These are phyloP conservation scores for Pseudozyma thailandica DNA, from an alignment of 1,284 basidiomycete species.

Conservation along the genomic window DNA sequence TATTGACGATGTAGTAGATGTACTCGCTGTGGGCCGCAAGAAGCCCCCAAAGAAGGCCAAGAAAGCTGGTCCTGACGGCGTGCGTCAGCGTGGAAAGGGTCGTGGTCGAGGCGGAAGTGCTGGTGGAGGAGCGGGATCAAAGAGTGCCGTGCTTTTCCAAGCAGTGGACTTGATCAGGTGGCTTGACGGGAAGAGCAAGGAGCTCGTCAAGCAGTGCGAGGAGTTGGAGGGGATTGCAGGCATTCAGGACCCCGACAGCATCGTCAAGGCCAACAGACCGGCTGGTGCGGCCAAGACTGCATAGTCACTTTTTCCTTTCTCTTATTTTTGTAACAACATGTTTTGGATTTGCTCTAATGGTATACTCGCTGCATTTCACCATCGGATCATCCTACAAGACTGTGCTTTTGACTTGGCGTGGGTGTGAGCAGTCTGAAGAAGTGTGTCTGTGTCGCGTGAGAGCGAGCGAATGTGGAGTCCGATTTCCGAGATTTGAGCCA, in stretches of 20 bases:
- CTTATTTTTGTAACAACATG: slow-evolving; percentile 4
- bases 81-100: slow-evolving; percentile 59
- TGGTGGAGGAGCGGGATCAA: slow-evolving; percentile 63
- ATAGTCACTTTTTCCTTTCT: slow-evolving; percentile 1
- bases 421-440: background rate
- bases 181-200: slow-evolving; percentile 59
- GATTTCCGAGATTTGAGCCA: slow-evolving; percentile 17
- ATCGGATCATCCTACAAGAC: background rate
- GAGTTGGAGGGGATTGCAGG: slow-evolving; percentile 52
- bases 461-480: background rate
- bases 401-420: background rate
- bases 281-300: slow-evolving; percentile 17
- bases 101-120: slow-evolving; percentile 64
- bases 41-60: slow-evolving; percentile 55
- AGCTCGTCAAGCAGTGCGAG: slow-evolving; percentile 51
- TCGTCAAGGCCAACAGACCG: slow-evolving; percentile 34
- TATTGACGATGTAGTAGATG: slow-evolving; percentile 56
- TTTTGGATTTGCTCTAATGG: slow-evolving; percentile 14
- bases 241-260: slow-evolving; percentile 31
- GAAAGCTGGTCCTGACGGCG: slow-evolving; percentile 45
- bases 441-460: background rate
- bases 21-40: slow-evolving; percentile 48
- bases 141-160: slow-evolving; percentile 66
- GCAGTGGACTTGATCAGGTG: slow-evolving; percentile 65
- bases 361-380: slow-evolving; percentile 4